Base-by-base conservation (phyloP, 2,329 filamentous ascomycete genomes). In the Pestalotiopsis sp. region DNA sequence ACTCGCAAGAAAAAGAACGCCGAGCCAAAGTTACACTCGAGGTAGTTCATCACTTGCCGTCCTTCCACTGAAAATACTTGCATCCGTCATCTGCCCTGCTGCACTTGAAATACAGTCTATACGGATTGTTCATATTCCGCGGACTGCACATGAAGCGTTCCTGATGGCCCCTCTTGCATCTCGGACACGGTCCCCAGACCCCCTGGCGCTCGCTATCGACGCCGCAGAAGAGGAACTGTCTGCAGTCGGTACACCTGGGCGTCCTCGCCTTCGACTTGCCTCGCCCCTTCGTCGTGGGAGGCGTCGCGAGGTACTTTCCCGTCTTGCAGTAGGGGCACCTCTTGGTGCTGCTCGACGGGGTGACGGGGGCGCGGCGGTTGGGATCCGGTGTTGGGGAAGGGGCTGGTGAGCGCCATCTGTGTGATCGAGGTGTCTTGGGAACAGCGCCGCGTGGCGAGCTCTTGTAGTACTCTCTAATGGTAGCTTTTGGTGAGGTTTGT, bases 1-100 rank as follows among this genome's bases (percentile, higher is more conserved):
- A 58, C 1, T 11, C 13, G 24, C 10, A 58, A 35, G 5, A 26
- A 14, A 14, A 35, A 35, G 2, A 58, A 35, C 13, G 13, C 13
- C 20, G 6, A 35, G 20, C 10, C 13, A 26, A 14, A 30, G 26
- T 17, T 52, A n/a, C 14, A 17, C 56, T 22, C 20, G 9, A 40
- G 4, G 9, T 7, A 11, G n/a, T n/a, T n/a, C 24, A 10, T 39
- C 20, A 61, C 14, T 35, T 61, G 14, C 44, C 44, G 5, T 20
- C 44, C 58, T 61, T 61, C 58, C 58, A 61, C 58, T 61, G 14
- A 26, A 26, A 61, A 20, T 61, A 61, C 30, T 20, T n/a, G 26
- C 58, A 61, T 3, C 58, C 58, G 17, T 61, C 58, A 39, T 17
- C 7, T n/a, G n/a, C 30, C n/a, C 26, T 35, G 17, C 58, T 61